Conservation (phyloP, 768 basidiomycete species). For the Hypholoma sublateritium region DNA sequence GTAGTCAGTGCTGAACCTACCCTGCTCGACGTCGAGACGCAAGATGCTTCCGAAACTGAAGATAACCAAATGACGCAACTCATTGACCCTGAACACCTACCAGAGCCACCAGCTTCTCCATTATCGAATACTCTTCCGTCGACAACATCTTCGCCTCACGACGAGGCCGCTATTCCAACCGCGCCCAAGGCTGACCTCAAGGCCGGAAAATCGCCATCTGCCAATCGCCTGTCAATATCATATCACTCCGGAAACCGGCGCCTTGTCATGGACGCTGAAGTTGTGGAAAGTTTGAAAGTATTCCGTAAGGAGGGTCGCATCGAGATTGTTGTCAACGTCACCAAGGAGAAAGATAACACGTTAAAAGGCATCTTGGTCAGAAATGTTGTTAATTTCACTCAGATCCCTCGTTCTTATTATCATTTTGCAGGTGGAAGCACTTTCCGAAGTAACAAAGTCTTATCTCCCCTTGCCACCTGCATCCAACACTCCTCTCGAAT, state of each 20-base stretch:
- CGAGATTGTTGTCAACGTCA: constrained; percentile 70
- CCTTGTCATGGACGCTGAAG: constrained; percentile 85
- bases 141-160: constrained; percentile 43
- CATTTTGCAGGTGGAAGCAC: constrained; percentile 62
- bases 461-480: constrained; percentile 60
- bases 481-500: constrained; percentile 35
- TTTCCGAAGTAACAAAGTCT: constrained; percentile 70
- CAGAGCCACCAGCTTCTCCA: constrained; percentile 61
- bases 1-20: constrained; percentile 53
- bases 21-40: constrained; percentile 44
- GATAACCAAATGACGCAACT: constrained; percentile 18
- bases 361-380: constrained; percentile 76
- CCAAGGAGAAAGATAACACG: constrained; percentile 51
- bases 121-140: constrained; percentile 48
- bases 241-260: constrained; percentile 89
- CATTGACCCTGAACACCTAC: constrained; percentile 41
- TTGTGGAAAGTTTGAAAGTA: constrained; percentile 79
- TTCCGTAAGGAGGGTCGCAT: constrained; percentile 83
- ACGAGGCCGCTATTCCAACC: constrained; percentile 40
- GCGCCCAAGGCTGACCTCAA: constrained; percentile 36
- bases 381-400: constrained; percentile 3
- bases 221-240: constrained; percentile 90
- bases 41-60: constrained; percentile 22
- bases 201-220: constrained; percentile 55
- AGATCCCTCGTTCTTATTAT: constrained; percentile 10